Conservation (phyloP, 2,329 filamentous ascomycete genomes). For the Pyrenophora graminea region DNA sequence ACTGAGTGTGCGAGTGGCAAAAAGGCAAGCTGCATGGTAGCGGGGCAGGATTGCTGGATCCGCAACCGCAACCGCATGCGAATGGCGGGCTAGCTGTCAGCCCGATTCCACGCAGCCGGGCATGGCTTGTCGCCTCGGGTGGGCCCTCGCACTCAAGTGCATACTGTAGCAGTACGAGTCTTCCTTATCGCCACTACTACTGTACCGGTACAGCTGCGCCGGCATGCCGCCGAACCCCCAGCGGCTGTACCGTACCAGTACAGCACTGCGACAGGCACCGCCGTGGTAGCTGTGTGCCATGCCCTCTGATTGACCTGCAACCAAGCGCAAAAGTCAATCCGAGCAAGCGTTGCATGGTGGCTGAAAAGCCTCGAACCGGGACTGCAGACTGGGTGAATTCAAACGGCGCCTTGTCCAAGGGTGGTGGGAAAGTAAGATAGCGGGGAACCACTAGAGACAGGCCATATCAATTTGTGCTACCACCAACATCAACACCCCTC, state of each 20-base stretch:
- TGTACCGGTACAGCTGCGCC: constrained; percentile 4
- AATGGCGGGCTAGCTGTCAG: constrained; percentile 28
- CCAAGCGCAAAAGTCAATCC: constrained; percentile 27
- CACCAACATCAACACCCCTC: constrained; percentile 25
- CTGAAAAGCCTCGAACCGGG: constrained; percentile 35
- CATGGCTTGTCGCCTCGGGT: constrained; percentile 1
- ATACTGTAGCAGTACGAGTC: too few species aligned
- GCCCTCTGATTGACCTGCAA: constrained; percentile 16
- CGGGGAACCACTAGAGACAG: constrained; percentile 32
- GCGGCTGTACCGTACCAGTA: neutral
- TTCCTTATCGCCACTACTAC: constrained; percentile 16
- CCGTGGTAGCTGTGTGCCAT: constrained; percentile 13
- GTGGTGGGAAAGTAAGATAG: constrained; percentile 28
- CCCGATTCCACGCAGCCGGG: constrained; percentile 35
- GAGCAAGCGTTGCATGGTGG: constrained; percentile 34
- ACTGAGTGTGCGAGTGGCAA: constrained; percentile 23
- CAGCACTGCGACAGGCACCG: constrained; percentile 4
- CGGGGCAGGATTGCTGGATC: constrained; percentile 25
- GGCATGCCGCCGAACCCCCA: constrained; percentile 9
- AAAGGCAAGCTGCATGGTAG: constrained; percentile 18
- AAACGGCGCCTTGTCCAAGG: constrained; percentile 37
- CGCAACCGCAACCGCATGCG: constrained; percentile 28
- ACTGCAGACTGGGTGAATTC: constrained; percentile 27
- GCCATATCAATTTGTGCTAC: constrained; percentile 41
- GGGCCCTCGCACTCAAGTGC: neutral